Conservation (phyloP, 1,284 basidiomycete genomes). For the Puccinia brachypodii region DNA sequence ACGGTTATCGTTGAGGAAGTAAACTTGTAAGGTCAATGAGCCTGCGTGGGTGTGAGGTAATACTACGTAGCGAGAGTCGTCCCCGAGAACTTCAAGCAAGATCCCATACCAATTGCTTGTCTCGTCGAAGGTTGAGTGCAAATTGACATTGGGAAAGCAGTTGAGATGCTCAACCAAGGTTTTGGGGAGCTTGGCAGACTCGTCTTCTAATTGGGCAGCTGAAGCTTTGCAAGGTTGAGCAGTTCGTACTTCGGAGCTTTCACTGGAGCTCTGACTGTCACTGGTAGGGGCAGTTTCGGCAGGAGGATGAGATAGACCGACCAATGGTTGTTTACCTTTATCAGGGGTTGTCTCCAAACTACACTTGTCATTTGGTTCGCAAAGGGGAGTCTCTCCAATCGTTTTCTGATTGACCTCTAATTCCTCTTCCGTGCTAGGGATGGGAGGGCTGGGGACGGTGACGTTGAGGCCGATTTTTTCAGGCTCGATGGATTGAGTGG, state of each 20-base stretch:
- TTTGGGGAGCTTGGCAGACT: background rate
- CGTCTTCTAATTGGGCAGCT: background rate
- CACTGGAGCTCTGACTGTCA: background rate
- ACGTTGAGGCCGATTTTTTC: too few species aligned
- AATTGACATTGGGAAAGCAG: background rate
- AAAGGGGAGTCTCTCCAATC: background rate
- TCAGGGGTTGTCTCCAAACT: background rate
- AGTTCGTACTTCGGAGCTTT: background rate
- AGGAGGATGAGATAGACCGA: background rate
- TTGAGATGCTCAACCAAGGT: background rate
- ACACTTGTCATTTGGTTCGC: background rate
- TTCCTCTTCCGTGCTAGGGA: background rate
- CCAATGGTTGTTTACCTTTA: background rate
- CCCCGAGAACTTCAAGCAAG: constrained; percentile 6
- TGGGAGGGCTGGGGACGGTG: background rate
- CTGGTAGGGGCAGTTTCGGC: background rate
- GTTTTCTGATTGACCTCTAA: background rate
- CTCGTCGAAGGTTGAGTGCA: background rate
- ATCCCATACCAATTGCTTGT: constrained; percentile 11
- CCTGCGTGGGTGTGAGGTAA: background rate
- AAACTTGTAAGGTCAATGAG: constrained; percentile 11
- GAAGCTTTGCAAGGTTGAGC: background rate
- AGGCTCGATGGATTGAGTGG: background rate
- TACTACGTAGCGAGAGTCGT: constrained; percentile 18
- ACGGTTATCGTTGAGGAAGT: background rate